Base-by-base conservation (phyloP, 176 grass and related monocot genomes). In the Elymus sibiricus region DNA sequence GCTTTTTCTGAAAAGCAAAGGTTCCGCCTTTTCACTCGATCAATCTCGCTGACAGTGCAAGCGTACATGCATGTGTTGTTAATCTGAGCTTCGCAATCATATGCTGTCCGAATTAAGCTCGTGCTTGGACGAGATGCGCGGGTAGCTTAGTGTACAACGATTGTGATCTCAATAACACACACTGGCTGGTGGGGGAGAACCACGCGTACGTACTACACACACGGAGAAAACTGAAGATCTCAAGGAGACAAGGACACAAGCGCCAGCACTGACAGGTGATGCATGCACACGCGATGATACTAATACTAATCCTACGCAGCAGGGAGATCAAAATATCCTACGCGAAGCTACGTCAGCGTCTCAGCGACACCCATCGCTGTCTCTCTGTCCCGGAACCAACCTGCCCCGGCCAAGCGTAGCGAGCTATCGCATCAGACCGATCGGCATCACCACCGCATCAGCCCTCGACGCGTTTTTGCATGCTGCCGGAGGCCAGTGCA, bases 401-500 rank as follows among this genome's bases (percentile, higher is more conserved):
- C 51, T 21, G 51, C 51, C 55, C 55, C 35, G 5, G 5, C 35
- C 21, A 22, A 58, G 55, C 53, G 14, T 42, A 43, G 38, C 2
- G 40, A 43, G 46, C 46, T 47, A 47, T 47, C 46, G 46, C 47
- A 53, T 53, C 47, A 2, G 5, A 7, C 47, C 47, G 47, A 17
- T 58, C 53, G 71, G 40, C 71, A 47, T 74, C 70, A 74, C 4
- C 71, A 29, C 22, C 49, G 47, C 47, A 49, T 51, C 47, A 51
- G 15, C 47, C 87, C 64, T 34, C 84, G 24, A 90, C 89, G 84
- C 89, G 89, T 67, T 90, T 90, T 58, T 3, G 55, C 55, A 53
- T 90, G 78, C 47, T 66, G 87, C 38, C 28, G 81, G 77, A 84
- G 51, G 90, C 92, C 90, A 97, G 94, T 89, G 76, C 72, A 42